Conservation (phyloP, 2,329 filamentous ascomycete genomes). For the Colletotrichum cereale region DNA sequence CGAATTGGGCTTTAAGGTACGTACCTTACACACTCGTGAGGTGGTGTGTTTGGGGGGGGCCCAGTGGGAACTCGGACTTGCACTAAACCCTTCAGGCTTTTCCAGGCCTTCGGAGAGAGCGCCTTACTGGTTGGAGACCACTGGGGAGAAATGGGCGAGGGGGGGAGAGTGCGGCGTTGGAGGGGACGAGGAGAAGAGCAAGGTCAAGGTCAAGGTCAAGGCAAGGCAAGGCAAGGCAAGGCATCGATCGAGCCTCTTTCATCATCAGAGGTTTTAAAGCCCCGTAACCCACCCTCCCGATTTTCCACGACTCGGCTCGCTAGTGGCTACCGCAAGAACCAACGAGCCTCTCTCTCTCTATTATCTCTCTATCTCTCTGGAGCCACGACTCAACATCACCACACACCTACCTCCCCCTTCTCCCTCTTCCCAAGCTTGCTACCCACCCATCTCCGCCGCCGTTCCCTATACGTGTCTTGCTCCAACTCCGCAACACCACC, state of each 20-base stretch:
- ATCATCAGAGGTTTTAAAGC: conserved; percentile 40
- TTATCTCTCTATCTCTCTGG: background rate
- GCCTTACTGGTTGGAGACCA: background rate
- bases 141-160: background rate
- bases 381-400: conserved; percentile 24
- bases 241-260: conserved; percentile 42
- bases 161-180: background rate
- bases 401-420: background rate
- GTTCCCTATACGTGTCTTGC: conserved; percentile 27
- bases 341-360: conserved; percentile 7
- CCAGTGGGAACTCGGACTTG: conserved; percentile 1
- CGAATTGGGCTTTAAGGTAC: conserved; percentile 6
- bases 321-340: conserved; percentile 13
- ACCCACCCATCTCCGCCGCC: background rate
- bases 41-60: background rate
- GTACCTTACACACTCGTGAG: conserved; percentile 14
- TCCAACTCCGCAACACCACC: conserved; percentile 14
- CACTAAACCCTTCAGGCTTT: conserved; percentile 9
- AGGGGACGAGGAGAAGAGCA: background rate
- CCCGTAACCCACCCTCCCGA: conserved; percentile 42
- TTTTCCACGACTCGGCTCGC: conserved; percentile 34
- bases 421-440: background rate
- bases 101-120: conserved; percentile 4
- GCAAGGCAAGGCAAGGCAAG: background rate
- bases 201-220: background rate